Percentiles rank a stretch among this genome's conserved stretches.
Conservation (phyloP, 2,329 filamentous ascomycete genomes). For the Botrytis tulipae region DNA sequence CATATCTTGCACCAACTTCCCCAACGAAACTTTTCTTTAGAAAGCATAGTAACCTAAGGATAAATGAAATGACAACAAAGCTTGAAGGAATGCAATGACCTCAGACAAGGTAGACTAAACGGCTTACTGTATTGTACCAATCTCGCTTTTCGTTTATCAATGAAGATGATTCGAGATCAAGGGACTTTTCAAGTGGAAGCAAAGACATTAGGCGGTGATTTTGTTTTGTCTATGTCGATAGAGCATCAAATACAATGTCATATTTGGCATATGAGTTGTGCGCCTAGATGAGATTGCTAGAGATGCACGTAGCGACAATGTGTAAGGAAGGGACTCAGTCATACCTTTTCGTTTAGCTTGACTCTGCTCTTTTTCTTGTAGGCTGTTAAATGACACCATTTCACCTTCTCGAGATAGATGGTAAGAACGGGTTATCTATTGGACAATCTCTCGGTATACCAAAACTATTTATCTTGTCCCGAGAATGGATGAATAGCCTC, state of each 20-base stretch:
- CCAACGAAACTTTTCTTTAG: neutral
- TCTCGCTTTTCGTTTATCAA: neutral
- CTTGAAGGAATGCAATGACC: neutral
- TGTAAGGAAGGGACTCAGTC: neutral
- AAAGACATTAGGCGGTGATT: neutral
- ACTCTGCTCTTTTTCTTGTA: neutral
- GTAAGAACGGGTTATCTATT: neutral
- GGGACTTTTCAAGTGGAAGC: neutral
- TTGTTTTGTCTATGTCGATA: neutral
- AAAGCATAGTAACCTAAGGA: neutral
- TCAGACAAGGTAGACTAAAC: neutral
- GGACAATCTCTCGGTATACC: neutral
- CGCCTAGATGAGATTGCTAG: neutral
- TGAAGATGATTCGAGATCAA: neutral
- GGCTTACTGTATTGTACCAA: neutral
- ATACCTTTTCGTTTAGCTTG: neutral
- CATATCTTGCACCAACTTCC: neutral
- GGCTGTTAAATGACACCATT: neutral
- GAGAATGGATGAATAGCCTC: neutral
- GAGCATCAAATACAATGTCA: neutral
- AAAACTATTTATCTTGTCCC: neutral
- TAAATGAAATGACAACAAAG: neutral
- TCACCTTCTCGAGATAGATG: neutral
- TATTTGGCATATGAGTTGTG: neutral
- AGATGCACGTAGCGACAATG: neutral